Conservation (phyloP, 106 monocot species). For the Apostasia ramifera region DNA sequence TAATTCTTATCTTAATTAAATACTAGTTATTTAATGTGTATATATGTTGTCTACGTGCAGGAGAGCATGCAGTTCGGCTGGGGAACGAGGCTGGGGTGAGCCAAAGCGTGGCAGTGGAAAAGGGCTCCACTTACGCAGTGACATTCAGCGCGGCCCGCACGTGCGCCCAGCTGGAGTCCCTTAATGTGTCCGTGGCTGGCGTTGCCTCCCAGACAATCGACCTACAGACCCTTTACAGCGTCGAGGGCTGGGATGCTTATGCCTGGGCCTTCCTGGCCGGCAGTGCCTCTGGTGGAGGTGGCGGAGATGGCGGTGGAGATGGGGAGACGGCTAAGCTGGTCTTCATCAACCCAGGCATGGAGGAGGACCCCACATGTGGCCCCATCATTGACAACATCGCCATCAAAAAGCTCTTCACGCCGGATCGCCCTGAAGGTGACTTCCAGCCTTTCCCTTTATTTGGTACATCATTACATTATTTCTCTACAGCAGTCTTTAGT, state of each 20-base stretch:
- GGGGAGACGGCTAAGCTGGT: slow-evolving; percentile 18
- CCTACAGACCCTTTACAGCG: slow-evolving; percentile 92
- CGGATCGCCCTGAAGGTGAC: slow-evolving; percentile 49
- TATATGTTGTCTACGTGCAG: slow-evolving; percentile 14
- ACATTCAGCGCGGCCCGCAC: slow-evolving; percentile 93
- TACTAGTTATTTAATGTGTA: background rate
- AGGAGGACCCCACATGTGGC: slow-evolving; percentile 91
- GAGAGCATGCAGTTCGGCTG: slow-evolving; percentile 64
- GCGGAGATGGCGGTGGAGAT: background rate
- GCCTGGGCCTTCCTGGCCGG: slow-evolving; percentile 68
- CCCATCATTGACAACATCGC: slow-evolving; percentile 88
- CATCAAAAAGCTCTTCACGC: slow-evolving; percentile 84
- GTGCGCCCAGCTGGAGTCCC: slow-evolving; percentile 85
- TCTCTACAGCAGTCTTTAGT: background rate
- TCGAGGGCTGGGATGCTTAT: slow-evolving; percentile 92
- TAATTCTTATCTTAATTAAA: background rate
- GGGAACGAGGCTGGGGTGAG: slow-evolving; percentile 84
- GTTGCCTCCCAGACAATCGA: slow-evolving; percentile 45
- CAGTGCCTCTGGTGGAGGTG: background rate
- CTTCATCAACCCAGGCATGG: slow-evolving; percentile 89
- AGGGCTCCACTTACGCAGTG: slow-evolving; percentile 63
- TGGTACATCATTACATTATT: background rate
- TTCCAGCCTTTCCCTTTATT: background rate
- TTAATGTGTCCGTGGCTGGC: slow-evolving; percentile 56
- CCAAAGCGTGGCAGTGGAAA: slow-evolving; percentile 58